Conservation (phyloP, 352 stramenopile genomes). For the Globisporangium solare region DNA sequence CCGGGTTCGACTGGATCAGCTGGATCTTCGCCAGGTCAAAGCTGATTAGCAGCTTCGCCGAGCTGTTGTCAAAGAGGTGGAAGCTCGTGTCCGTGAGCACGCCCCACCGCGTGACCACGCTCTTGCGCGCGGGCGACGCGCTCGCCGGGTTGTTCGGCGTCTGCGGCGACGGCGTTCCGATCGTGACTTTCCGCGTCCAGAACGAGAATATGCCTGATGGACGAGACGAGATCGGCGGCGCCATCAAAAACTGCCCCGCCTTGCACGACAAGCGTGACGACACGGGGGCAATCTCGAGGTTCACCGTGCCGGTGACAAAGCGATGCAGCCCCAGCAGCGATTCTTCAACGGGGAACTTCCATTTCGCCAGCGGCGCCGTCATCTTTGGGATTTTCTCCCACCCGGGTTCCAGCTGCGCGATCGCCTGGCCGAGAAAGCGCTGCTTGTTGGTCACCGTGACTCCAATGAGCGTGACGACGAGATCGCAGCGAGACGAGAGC, state of each 20-base stretch:
- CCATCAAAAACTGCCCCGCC: constrained; percentile 73
- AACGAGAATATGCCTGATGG: constrained; percentile 51
- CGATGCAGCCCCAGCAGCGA: constrained; percentile 59
- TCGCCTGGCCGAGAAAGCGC: constrained; percentile 64
- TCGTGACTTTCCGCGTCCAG: constrained; percentile 54
- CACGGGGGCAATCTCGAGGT: constrained; percentile 52
- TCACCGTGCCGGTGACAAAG: constrained; percentile 56
- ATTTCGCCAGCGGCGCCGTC: constrained; percentile 52
- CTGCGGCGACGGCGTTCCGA: constrained; percentile 34
- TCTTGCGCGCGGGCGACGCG: constrained; percentile 42
- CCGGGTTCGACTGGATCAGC: constrained; percentile 49
- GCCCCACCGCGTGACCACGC: constrained; percentile 65
- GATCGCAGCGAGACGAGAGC: constrained; percentile 77
- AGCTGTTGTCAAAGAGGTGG: constrained; percentile 75
- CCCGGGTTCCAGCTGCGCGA: constrained; percentile 49
- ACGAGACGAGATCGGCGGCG: constrained; percentile 33
- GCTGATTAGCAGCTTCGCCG: constrained; percentile 60
- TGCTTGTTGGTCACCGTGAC: constrained; percentile 45
- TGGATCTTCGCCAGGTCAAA: constrained; percentile 79
- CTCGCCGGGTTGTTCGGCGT: constrained; percentile 38
- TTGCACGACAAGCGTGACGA: constrained; percentile 59
- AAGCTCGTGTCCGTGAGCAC: constrained; percentile 79
- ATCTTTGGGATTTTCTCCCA: constrained; percentile 50
- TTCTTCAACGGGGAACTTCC: constrained; percentile 78
- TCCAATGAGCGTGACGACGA: constrained; percentile 73